Conservation (phyloP, 305 asterid species). For the Lippia alba region DNA sequence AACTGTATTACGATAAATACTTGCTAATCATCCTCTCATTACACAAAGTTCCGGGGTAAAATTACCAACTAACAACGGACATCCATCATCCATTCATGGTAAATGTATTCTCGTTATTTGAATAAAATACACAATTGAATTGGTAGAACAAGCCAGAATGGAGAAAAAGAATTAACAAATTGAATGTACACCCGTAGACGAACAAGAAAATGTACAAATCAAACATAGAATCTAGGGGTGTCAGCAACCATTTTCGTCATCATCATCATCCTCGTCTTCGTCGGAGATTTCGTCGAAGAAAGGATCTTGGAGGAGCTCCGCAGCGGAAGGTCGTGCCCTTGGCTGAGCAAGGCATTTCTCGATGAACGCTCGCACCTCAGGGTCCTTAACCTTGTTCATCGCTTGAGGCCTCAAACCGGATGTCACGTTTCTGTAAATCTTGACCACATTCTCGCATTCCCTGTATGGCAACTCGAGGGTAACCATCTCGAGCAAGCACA, state of each 20-base stretch:
- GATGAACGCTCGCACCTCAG: slow-evolving; percentile 61
- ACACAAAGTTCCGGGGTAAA: too few relatives aligned
- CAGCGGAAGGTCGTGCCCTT: slow-evolving; percentile 72
- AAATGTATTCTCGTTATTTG: too few relatives aligned
- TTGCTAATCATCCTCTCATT: too few relatives aligned
- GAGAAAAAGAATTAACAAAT: too few relatives aligned
- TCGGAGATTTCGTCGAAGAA: slow-evolving; percentile 66
- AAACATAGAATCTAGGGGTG: too few relatives aligned
- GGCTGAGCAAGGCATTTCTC: slow-evolving; percentile 84
- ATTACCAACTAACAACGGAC: too few relatives aligned
- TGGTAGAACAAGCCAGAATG: too few relatives aligned
- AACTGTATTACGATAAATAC: too few relatives aligned
- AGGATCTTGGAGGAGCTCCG: slow-evolving; percentile 70
- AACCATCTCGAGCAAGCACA: slow-evolving; percentile 86
- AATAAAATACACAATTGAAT: too few relatives aligned
- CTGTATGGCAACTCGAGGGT: slow-evolving; percentile 67
- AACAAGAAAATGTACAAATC: too few relatives aligned
- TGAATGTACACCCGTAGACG: too few relatives aligned
- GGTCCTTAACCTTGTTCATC: slow-evolving; percentile 74
- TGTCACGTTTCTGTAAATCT: slow-evolving; percentile 73
- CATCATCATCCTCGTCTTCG: slow-evolving; percentile 49
- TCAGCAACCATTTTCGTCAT: slow-evolving; percentile 43
- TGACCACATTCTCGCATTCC: slow-evolving; percentile 67
- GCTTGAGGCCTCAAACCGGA: slow-evolving; percentile 74
- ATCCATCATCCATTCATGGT: too few relatives aligned